Evolutionary conservation across 139 green algal species (phyloP).

Genomic region (Asterochloris erici): DNA sequence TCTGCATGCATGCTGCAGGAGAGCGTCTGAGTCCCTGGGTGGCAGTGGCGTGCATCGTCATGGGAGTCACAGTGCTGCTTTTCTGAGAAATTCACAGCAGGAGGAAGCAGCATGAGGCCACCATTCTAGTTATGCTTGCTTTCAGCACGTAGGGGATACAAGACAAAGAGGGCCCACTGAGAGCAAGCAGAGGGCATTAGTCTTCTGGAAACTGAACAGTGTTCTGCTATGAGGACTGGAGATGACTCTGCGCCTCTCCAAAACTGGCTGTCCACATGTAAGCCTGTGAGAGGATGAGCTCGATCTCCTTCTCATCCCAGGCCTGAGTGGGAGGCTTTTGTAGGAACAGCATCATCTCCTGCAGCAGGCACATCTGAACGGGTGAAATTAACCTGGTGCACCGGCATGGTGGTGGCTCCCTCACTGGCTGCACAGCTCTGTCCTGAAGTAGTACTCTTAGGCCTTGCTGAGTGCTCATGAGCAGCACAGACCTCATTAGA

Average conservation of each 20-base stretch:
- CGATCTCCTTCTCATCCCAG: slow-evolving; percentile 77
- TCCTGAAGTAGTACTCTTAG: too few relatives aligned
- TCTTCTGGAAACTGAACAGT: not conserved
- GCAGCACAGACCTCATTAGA: too few relatives aligned
- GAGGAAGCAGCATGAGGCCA: not conserved
- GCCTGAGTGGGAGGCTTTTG: slow-evolving; percentile 68
- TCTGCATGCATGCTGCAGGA: slow-evolving; percentile 33
- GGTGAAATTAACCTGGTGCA: too few relatives aligned
- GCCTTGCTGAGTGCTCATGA: too few relatives aligned
- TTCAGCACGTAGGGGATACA: too few relatives aligned
- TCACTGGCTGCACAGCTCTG: too few relatives aligned
- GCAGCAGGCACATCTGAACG: not conserved
- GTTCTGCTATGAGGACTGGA: slow-evolving; percentile 18
- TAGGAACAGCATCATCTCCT: slow-evolving; percentile 40
- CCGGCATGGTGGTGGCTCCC: too few relatives aligned
- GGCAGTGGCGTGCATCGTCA: slow-evolving; percentile 54
- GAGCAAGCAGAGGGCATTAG: too few relatives aligned
- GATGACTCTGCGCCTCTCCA: slow-evolving; percentile 66
- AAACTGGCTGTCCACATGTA: slow-evolving; percentile 80
- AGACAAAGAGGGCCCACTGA: too few relatives aligned
- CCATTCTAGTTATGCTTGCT: too few relatives aligned
- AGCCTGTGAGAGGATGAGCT: slow-evolving; percentile 77
- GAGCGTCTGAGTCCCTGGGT: slow-evolving; percentile 80
- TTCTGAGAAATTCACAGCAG: not conserved
- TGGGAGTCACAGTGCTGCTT: slow-evolving; percentile 64